Evolutionary conservation across 257 asterid genomes (phyloP).

Genomic region (Echium plantagineum): DNA sequence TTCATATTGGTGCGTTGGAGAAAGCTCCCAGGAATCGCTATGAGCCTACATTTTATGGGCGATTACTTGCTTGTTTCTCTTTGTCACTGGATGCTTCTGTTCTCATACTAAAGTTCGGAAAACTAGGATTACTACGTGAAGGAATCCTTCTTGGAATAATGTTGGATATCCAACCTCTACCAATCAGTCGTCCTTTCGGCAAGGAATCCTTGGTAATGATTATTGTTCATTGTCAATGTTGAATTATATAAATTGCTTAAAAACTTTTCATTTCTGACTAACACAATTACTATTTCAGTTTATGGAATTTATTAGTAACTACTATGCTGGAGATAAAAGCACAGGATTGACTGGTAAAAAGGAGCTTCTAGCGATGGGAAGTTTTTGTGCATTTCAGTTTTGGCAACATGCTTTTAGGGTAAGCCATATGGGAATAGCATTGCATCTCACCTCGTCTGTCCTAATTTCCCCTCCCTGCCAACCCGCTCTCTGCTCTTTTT

Average conservation of each 20-base stretch:
- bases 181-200: slow-evolving; percentile 81
- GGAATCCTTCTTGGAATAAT: slow-evolving; percentile 85
- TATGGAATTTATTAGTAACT: slow-evolving; percentile 42
- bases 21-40: slow-evolving; percentile 51
- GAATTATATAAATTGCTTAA: slow-evolving; percentile 5
- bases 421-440: slow-evolving; percentile 5
- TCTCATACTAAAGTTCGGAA: slow-evolving; percentile 77
- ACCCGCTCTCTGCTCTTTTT: not conserved
- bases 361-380: slow-evolving; percentile 58
- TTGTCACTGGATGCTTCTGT: slow-evolving; percentile 82
- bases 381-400: slow-evolving; percentile 72
- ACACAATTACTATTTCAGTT: slow-evolving; percentile 23
- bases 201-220: slow-evolving; percentile 50
- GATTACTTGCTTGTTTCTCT: slow-evolving; percentile 63
- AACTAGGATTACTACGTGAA: slow-evolving; percentile 73
- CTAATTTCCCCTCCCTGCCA: not conserved
- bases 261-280: slow-evolving; percentile 17
- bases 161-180: slow-evolving; percentile 83
- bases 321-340: slow-evolving; percentile 34
- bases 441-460: slow-evolving; percentile 1
- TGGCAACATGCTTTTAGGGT: slow-evolving; percentile 88
- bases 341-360: slow-evolving; percentile 51
- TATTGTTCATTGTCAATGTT: slow-evolving; percentile 7
- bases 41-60: slow-evolving; percentile 86
- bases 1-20: slow-evolving; percentile 51